phyloP scores from a whole-genome alignment of 805 yeast species.

The Suhomyces kilbournensis region DNA sequence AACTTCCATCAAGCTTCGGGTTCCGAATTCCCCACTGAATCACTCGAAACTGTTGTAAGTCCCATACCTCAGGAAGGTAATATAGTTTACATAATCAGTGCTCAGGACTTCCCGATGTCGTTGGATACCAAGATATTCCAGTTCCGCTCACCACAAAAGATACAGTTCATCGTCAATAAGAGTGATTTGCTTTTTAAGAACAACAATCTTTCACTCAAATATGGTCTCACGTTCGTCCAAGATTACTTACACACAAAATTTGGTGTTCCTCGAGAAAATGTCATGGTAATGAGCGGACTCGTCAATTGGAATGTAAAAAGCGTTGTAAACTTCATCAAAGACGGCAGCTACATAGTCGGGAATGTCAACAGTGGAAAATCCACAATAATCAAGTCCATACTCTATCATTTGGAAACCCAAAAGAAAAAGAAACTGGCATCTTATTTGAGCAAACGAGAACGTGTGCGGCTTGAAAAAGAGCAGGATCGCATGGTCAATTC shows the following conservation, averaged over 20 bases:
- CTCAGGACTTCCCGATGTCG: constrained; percentile 71
- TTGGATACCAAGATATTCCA: constrained; percentile 37
- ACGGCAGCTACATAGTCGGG: constrained; percentile 55
- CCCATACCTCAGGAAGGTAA: constrained; percentile 44
- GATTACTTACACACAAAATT: constrained; percentile 32
- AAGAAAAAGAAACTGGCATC: constrained; percentile 9
- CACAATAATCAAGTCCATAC: constrained; percentile 49
- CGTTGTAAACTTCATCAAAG: constrained; percentile 36
- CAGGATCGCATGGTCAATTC: constrained; percentile 14
- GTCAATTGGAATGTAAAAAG: constrained; percentile 50
- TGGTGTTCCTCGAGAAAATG: constrained; percentile 36
- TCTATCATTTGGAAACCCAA: constrained; percentile 17
- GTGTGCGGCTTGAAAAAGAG: constrained; percentile 13
- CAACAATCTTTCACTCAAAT: constrained; percentile 21
- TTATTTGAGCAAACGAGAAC: constrained; percentile 8
- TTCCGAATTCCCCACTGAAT: constrained; percentile 27
- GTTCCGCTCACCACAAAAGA: constrained; percentile 29
- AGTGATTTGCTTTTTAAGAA: constrained; percentile 43
- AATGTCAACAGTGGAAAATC: constrained; percentile 71
- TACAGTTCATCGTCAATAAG: constrained; percentile 41
- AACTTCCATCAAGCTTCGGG: constrained; percentile 23
- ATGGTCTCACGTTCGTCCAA: constrained; percentile 28
- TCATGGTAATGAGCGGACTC: constrained; percentile 50
- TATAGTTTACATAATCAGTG: constrained; percentile 60
- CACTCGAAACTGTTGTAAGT: constrained; percentile 17